These are phyloP conservation scores for Aspergillus versicolor DNA, from an alignment of 2,329 filamentous ascomycete species.

Conservation along the genomic window DNA sequence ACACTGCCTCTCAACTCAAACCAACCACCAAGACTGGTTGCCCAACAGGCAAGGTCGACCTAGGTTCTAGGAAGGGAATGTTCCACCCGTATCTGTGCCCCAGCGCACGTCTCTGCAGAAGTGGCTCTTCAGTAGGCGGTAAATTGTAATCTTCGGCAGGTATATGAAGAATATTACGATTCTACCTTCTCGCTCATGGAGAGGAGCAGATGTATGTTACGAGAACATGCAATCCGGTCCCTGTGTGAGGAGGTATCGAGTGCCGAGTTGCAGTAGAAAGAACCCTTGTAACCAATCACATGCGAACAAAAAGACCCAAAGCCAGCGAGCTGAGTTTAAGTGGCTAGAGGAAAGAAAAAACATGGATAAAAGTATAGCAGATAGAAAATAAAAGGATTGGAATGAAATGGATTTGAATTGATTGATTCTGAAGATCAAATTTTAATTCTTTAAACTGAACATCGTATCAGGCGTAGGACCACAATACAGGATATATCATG, in stretches of 20 bases:
- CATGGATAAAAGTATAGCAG: background rate
- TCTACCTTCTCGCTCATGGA: conserved; percentile 47
- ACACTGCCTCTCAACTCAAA: too few species aligned
- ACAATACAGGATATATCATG: background rate
- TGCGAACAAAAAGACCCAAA: background rate
- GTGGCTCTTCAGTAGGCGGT: conserved; percentile 64
- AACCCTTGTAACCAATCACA: background rate
- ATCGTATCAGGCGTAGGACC: conserved; percentile 12
- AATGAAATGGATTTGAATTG: conserved; percentile 9
- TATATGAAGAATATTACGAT: conserved; percentile 23
- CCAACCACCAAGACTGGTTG: too few species aligned
- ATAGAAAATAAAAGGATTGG: conserved; percentile 1
- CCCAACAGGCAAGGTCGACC: too few species aligned
- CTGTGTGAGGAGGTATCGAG: conserved; percentile 47
- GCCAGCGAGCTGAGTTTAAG: background rate
- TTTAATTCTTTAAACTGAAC: conserved; percentile 9
- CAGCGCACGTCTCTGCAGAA: conserved; percentile 57
- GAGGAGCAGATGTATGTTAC: conserved; percentile 22
- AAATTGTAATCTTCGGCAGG: conserved; percentile 37
- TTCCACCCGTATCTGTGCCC: conserved; percentile 70
- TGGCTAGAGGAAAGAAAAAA: background rate
- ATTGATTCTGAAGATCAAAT: conserved; percentile 1
- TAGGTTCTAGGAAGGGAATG: conserved; percentile 33
- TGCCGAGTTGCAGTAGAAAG: conserved; percentile 29
- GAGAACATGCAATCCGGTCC: conserved; percentile 25